Base-by-base conservation (phyloP, 1,284 basidiomycete genomes). In the Ustilago sp. region DNA sequence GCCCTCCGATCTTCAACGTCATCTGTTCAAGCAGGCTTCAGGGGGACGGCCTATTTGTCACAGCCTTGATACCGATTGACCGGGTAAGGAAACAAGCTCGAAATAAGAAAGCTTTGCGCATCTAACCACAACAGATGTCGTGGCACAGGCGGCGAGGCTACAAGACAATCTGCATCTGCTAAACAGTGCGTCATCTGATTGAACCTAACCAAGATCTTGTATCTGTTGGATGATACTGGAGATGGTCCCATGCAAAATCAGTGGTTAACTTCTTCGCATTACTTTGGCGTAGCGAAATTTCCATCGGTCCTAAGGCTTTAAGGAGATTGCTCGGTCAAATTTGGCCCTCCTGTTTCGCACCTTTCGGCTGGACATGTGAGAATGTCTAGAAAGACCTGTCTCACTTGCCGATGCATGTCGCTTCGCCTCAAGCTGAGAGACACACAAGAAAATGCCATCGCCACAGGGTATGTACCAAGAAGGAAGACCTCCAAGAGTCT, bases 1-100 rank as follows among this genome's bases (percentile, higher is more conserved):
- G 23, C 23, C 23, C 39, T 41, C 6, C 13, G 12, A 11, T 1
- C 17, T 17, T 41, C 39, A 15, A 11, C 39, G 12, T n/a, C 39
- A 41, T 12, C 17, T 41, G 23, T 19, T 45, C 43, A 19, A 6
- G 19, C 43, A 45, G 19, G 43, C 11, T 19, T 45, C 43, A 45
- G n/a, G 43, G 43, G 7, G 43, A 7, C 13, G 36, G n/a, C 31
- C 15, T 31, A 17, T 50, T 50, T 50, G 48, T 50, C 48, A 50
- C 31, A 13, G 48, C 48, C 23, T 12, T 50, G 48, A 50, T 50
- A 50, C 48, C 48, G 48, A 32, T 32, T 15, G 8, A 50, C 41
- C 9, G 41, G 12, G 8, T 1, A n/a, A 8, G 12, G 28, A 11
- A 50, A 50, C 28, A 50, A 50, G 31, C 48, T 28, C 31, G 31